These are phyloP conservation scores for Botrytis byssoidea DNA, from an alignment of 2,329 filamentous ascomycete species.

Conservation along the genomic window DNA sequence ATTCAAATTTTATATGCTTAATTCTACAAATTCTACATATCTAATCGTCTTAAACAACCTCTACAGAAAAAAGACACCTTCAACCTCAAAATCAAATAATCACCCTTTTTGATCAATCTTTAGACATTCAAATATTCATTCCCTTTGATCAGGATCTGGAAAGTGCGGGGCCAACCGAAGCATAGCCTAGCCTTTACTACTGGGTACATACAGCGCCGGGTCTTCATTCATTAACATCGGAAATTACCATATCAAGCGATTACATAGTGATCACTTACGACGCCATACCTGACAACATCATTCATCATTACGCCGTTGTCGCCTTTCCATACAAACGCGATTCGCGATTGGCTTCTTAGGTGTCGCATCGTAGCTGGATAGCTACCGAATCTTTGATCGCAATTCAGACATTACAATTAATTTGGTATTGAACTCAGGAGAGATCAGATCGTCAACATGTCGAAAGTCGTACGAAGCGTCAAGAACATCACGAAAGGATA, in stretches of 20 bases:
- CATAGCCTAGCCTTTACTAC: not conserved
- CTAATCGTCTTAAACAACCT: not conserved
- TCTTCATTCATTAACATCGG: constrained; percentile 1
- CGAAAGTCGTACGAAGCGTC: constrained; percentile 93
- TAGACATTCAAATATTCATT: not conserved
- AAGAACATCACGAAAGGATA: constrained; percentile 99
- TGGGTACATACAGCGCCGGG: not conserved
- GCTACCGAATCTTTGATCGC: constrained; percentile 7
- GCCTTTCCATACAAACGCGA: not conserved
- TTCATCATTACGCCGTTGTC: not conserved
- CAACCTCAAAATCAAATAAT: not conserved
- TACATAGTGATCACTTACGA: constrained; percentile 10
- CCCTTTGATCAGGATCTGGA: constrained; percentile 1
- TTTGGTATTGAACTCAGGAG: constrained; percentile 12
- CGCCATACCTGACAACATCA: constrained; percentile 6
- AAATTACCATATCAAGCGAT: constrained; percentile 17
- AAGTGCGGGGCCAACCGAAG: constrained; percentile 16
- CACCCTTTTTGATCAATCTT: not conserved
- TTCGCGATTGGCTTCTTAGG: constrained; percentile 10
- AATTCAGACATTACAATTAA: not conserved
- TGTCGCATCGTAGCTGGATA: constrained; percentile 19
- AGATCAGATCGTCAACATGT: constrained; percentile 60
- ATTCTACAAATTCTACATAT: not conserved
- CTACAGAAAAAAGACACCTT: not conserved
- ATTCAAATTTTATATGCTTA: not conserved